Evolutionary conservation across 768 basidiomycete genomes (phyloP).

Genomic region (Suillus americanus): DNA sequence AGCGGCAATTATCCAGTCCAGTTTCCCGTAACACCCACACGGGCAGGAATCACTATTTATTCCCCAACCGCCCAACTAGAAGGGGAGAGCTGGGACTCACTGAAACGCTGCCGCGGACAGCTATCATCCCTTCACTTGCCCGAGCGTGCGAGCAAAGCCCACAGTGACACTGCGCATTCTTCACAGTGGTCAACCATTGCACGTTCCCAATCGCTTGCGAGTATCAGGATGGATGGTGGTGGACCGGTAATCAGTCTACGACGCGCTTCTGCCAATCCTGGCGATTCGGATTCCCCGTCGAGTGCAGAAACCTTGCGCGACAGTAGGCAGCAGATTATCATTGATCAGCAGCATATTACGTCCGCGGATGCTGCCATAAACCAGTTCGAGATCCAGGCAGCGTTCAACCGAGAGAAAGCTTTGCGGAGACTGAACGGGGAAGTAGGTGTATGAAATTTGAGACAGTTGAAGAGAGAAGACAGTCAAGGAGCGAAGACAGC

Average conservation of each 20-base stretch:
- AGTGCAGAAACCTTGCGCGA: constrained; percentile 2
- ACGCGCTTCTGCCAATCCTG: constrained; percentile 1
- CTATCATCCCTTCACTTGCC: constrained; percentile 16
- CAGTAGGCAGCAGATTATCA: not conserved
- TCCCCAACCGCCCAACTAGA: not conserved
- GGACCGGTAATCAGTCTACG: constrained; percentile 6
- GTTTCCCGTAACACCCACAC: constrained; percentile 10
- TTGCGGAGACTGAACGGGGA: not conserved
- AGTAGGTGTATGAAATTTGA: not conserved
- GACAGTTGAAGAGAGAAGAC: constrained; percentile 20
- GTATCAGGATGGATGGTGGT: constrained; percentile 28
- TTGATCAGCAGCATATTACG: constrained; percentile 24
- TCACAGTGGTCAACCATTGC: constrained; percentile 32
- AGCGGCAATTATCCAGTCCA: not conserved
- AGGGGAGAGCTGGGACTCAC: constrained; percentile 7
- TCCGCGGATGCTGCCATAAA: constrained; percentile 31
- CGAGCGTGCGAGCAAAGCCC: constrained; percentile 19
- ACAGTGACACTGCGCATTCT: constrained; percentile 31
- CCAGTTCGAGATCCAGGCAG: not conserved
- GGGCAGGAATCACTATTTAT: constrained; percentile 5
- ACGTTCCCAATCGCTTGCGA: constrained; percentile 13
- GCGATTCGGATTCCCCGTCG: not conserved
- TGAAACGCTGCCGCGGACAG: constrained; percentile 13
- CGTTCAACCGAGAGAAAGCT: not conserved
- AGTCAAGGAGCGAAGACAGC: constrained; percentile 9